Base-by-base conservation (phyloP, 2,329 filamentous ascomycete genomes). In the Dothiorella sarmentorum region DNA sequence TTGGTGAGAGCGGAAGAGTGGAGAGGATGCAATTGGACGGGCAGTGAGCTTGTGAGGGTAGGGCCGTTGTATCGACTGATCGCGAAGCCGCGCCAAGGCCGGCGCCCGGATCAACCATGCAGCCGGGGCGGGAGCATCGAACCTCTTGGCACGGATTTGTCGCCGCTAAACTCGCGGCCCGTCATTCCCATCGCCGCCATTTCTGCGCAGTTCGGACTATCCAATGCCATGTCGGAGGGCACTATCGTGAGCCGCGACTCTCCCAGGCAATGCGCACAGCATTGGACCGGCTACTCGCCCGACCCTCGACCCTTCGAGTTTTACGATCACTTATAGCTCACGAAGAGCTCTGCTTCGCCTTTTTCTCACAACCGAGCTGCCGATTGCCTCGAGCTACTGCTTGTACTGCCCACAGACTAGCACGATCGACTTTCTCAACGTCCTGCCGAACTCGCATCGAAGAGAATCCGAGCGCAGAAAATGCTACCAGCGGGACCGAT, bases 211-310 rank as follows among this genome's bases (percentile, higher is more conserved):
- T 43, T 44, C 52, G 26, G n/a, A 17, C 37, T 4, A 13, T 33
- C 56, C 24, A 42, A 59, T 59, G 49, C 10, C 38, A 57, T 57
- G 55, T 57, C 43, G 42, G 42, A 35, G n/a, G 17, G 20, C 20
- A 15, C 7, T 26, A 10, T 18, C 22, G 18, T 47, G 31, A 40
- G 31, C 27, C n/a, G 18, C 55, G 22, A 57, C 49, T 22, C 11
- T 33, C 26, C 18, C 35, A 45, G 49, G 51, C 72, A 64, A 79
- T 79, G 76, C 74, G 73, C 70, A 68, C 69, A 67, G 71, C 71
- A 62, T 68, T 78, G 67, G 69, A 75, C 64, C 71, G 71, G 70
- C 76, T 77, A 68, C 73, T 78, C 69, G 75, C 71, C 65, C 72
- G 72, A 70, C 73, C 75, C 63, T 72, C 74, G 64, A 73, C 74